These are phyloP conservation scores for Termitomyces sp. DNA, from an alignment of 768 basidiomycete species.

Conservation along the genomic window DNA sequence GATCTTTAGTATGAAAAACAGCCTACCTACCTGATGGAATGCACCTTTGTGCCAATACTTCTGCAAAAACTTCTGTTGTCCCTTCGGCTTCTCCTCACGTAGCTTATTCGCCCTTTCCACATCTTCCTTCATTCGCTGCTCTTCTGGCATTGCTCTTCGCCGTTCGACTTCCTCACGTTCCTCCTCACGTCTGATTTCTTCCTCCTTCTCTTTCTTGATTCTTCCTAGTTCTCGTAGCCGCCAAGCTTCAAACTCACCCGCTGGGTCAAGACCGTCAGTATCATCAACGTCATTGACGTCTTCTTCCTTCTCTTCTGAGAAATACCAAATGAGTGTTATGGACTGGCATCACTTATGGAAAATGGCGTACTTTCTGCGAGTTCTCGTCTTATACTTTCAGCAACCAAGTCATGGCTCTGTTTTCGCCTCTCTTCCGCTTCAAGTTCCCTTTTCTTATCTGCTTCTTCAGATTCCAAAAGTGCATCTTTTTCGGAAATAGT, in stretches of 20 bases:
- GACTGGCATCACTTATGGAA: neutral
- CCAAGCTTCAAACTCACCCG: constrained; percentile 94
- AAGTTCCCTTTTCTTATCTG: constrained; percentile 58
- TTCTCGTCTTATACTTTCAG: constrained; percentile 89
- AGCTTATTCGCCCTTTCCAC: constrained; percentile 77
- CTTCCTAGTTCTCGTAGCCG: constrained; percentile 88
- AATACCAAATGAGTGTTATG: constrained; percentile 1
- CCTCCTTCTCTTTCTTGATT: constrained; percentile 93
- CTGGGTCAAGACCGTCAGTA: constrained; percentile 87
- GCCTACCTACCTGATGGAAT: constrained; percentile 77
- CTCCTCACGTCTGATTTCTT: constrained; percentile 70
- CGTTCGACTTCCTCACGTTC: constrained; percentile 92
- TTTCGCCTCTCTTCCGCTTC: constrained; percentile 81
- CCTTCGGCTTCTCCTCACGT: constrained; percentile 86
- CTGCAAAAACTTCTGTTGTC: constrained; percentile 88
- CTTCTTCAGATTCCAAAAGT: constrained; percentile 73
- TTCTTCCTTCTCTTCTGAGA: constrained; percentile 88
- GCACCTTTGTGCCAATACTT: constrained; percentile 99
- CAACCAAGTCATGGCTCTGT: constrained; percentile 89
- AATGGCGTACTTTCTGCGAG: constrained; percentile 79
- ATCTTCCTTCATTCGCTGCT: constrained; percentile 89
- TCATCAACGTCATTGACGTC: constrained; percentile 88
- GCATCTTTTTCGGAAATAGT: constrained; percentile 70
- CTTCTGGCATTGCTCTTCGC: constrained; percentile 88
- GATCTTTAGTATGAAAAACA: neutral